Evolutionary conservation across 345 rosid genomes (phyloP).

Genomic region (Gossypium bickii): DNA sequence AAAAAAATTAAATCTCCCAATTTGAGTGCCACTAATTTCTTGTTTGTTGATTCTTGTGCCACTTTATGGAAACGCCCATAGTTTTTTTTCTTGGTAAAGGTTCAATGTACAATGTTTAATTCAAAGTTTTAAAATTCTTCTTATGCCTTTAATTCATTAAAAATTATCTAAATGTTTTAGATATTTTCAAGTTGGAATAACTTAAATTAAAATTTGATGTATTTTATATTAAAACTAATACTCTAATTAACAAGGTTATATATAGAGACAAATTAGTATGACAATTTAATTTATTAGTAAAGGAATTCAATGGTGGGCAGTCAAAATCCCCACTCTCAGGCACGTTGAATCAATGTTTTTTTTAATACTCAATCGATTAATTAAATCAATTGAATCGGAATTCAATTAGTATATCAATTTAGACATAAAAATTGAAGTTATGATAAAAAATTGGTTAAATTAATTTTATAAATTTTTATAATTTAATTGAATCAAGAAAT

Average conservation of each 20-base stretch:
- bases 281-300: neutral
- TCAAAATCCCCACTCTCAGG: neutral
- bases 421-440: too few relatives aligned
- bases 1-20: neutral
- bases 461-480: too few relatives aligned
- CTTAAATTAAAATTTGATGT: too few relatives aligned
- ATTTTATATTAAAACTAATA: neutral
- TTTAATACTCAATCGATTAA: too few relatives aligned
- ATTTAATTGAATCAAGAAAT: too few relatives aligned
- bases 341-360: neutral
- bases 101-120: constrained; percentile 18
- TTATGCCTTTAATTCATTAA: neutral
- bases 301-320: too few relatives aligned
- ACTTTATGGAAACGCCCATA: neutral
- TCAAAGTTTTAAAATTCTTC: neutral
- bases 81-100: neutral
- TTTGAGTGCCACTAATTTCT: neutral
- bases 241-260: neutral
- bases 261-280: neutral
- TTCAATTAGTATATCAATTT: too few relatives aligned
- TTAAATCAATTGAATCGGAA: too few relatives aligned
- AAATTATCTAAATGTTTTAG: too few relatives aligned
- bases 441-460: too few relatives aligned
- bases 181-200: too few relatives aligned
- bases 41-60: constrained; percentile 1